Evolutionary conservation across 371 early-diverging fungal species (phyloP).

Genomic region (Nematocida ausubeli): DNA sequence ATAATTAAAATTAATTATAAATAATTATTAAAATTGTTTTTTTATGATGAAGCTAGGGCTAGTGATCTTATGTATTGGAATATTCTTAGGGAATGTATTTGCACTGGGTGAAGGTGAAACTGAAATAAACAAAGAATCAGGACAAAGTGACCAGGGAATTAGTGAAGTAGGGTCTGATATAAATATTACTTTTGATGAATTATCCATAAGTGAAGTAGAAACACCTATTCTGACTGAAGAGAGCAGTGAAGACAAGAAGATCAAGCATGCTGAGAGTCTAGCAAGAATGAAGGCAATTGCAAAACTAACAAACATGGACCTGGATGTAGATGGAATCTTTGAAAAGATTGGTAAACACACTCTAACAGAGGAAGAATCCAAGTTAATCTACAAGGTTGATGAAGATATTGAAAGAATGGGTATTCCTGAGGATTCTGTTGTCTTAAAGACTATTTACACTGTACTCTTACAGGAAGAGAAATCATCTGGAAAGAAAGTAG

Average conservation of each 20-base stretch:
- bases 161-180: no score
- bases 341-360: neutral
- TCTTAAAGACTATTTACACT: slow-evolving; percentile 1
- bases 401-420: neutral
- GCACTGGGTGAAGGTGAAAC: no score
- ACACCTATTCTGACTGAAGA: no score
- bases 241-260: no score
- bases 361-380: slow-evolving; percentile 1
- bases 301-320: neutral
- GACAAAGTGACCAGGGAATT: no score
- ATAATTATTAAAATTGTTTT: neutral
- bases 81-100: neutral
- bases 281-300: neutral
- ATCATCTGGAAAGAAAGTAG: neutral
- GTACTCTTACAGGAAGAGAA: neutral
- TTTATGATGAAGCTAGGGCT: neutral
- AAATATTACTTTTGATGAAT: no score
- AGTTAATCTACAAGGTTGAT: neutral
- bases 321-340: neutral
- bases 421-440: neutral
- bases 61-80: neutral
- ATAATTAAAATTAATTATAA: neutral
- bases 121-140: no score
- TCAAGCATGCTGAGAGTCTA: neutral
- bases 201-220: no score